Percentiles rank a stretch among this genome's conserved stretches.
Evolutionary conservation across 176 grass and related monocot genomes (phyloP).

Genomic region (Poa pratensis): DNA sequence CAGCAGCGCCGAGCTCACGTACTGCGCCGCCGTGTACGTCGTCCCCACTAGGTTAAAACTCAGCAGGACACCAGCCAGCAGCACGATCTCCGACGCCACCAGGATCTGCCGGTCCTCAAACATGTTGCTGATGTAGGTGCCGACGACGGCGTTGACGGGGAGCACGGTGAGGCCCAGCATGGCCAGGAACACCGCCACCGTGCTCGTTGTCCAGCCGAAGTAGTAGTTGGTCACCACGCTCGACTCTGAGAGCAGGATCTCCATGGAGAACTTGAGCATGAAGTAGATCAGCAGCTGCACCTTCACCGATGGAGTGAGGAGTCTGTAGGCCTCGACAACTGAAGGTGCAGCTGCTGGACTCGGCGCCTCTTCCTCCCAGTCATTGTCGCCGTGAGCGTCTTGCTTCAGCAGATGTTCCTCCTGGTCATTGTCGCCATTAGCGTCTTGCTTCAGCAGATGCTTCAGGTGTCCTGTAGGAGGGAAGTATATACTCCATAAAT

Average conservation of each 20-base stretch:
- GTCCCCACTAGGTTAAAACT: background rate
- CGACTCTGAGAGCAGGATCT: conserved; percentile 25
- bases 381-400: background rate
- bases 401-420: conserved; percentile 19
- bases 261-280: conserved; percentile 31
- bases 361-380: background rate
- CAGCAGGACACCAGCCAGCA: conserved; percentile 1
- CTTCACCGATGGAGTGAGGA: conserved; percentile 6
- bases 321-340: background rate
- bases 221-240: conserved; percentile 24
- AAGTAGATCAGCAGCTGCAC: conserved; percentile 27
- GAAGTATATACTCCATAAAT: background rate
- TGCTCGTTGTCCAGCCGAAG: conserved; percentile 15
- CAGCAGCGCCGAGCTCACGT: conserved; percentile 32
- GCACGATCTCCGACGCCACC: conserved; percentile 6
- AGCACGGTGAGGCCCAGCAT: background rate
- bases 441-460: background rate
- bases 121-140: conserved; percentile 35
- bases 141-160: conserved; percentile 14
- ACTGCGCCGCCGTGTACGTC: conserved; percentile 16
- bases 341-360: background rate
- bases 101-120: conserved; percentile 33
- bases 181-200: conserved; percentile 21
- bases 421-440: background rate
- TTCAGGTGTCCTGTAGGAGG: background rate